Percentiles rank a stretch among this genome's conserved stretches.
Conservation (phyloP, 768 basidiomycete genomes). For the Mycena pura region DNA sequence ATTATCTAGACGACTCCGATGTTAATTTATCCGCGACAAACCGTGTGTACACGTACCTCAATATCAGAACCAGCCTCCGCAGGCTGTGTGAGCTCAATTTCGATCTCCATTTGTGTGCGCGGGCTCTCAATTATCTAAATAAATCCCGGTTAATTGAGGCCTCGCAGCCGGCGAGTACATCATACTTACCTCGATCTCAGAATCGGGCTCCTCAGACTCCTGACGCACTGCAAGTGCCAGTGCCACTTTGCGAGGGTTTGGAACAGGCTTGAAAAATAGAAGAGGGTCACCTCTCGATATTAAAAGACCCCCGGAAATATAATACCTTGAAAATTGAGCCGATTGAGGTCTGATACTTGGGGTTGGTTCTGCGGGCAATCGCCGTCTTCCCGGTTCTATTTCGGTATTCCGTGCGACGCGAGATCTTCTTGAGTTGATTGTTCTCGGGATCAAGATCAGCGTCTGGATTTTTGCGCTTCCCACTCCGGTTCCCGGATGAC, state of each 20-base stretch:
- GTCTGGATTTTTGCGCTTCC: no score
- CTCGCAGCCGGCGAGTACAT: not conserved
- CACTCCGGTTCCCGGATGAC: no score
- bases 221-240: not conserved
- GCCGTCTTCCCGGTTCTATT: not conserved
- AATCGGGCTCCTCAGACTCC: conserved; percentile 9
- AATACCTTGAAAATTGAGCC: not conserved
- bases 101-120: no score
- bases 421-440: no score
- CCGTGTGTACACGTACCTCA: not conserved
- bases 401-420: not conserved
- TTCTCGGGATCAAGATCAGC: no score
- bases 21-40: no score
- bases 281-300: no score
- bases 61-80: not conserved
- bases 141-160: not conserved
- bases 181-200: not conserved
- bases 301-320: not conserved
- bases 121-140: not conserved
- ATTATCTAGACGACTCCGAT: not conserved
- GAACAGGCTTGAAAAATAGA: not conserved
- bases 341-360: not conserved
- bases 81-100: no score
- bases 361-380: not conserved
- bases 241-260: not conserved